A percentile compares a stretch with the other conserved stretches of the same genome.
These are phyloP conservation scores for Verticillium tricorpus DNA, from an alignment of 2,329 filamentous ascomycete species.

Conservation along the genomic window DNA sequence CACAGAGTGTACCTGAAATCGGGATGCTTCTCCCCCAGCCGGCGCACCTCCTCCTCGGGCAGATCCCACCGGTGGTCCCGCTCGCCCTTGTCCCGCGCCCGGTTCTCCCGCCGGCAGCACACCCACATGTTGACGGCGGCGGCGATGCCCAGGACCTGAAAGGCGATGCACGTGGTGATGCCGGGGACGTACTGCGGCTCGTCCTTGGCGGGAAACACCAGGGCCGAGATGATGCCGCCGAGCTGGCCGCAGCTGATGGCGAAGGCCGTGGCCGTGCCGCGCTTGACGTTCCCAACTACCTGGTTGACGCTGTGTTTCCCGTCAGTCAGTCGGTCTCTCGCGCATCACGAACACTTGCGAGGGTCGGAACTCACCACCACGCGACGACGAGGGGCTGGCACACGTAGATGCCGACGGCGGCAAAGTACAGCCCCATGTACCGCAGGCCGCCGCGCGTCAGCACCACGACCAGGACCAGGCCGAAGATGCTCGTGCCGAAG, in stretches of 20 bases:
- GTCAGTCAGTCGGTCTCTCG: not conserved
- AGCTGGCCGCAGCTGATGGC: slow-evolving; percentile 40
- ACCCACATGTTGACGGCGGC: slow-evolving; percentile 13
- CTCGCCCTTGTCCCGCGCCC: slow-evolving; percentile 24
- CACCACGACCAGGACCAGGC: slow-evolving; percentile 27
- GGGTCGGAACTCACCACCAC: slow-evolving; percentile 29
- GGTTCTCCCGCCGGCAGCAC: slow-evolving; percentile 24
- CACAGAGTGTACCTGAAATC: slow-evolving; percentile 26
- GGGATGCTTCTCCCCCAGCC: slow-evolving; percentile 33
- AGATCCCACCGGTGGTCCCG: slow-evolving; percentile 19
- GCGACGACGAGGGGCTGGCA: slow-evolving; percentile 28
- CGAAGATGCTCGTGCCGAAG: slow-evolving; percentile 16
- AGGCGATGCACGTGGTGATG: slow-evolving; percentile 20
- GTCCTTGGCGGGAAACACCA: slow-evolving; percentile 18
- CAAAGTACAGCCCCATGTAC: not conserved
- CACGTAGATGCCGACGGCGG: slow-evolving; percentile 21
- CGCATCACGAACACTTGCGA: not conserved
- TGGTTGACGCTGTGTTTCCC: slow-evolving; percentile 31
- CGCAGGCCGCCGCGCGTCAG: slow-evolving; percentile 36
- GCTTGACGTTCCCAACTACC: slow-evolving; percentile 40
- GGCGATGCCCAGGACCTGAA: not conserved
- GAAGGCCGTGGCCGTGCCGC: slow-evolving; percentile 39
- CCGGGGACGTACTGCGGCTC: slow-evolving; percentile 21
- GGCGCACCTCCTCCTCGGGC: slow-evolving; percentile 27
- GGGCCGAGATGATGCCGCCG: slow-evolving; percentile 23